These are phyloP conservation scores for Ophiobolus disseminans DNA, from an alignment of 2,329 filamentous ascomycete genomes.

Conservation along the genomic window DNA sequence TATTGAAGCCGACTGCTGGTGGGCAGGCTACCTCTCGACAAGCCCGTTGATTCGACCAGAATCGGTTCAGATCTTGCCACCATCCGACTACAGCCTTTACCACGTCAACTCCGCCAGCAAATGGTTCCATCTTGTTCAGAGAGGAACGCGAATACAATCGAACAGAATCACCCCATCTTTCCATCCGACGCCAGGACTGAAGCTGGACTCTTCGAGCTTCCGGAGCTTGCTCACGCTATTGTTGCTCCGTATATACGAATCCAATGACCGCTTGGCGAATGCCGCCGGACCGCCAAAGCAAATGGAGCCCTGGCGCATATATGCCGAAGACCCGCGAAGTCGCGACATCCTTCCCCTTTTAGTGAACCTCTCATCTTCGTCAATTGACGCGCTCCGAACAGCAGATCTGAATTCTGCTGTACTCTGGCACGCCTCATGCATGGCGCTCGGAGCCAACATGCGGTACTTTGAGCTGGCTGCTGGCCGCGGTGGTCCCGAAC, in stretches of 20 bases:
- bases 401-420: conserved; percentile 59
- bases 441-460: conserved; percentile 60
- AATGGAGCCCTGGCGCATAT: conserved; percentile 51
- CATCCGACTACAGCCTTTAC: conserved; percentile 56
- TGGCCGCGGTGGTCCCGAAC: conserved; percentile 56
- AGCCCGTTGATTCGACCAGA: conserved; percentile 57
- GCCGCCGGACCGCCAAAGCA: conserved; percentile 35
- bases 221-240: conserved; percentile 42
- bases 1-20: conserved; percentile 57
- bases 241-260: conserved; percentile 42
- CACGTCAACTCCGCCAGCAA: conserved; percentile 48
- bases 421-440: conserved; percentile 62
- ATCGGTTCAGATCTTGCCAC: conserved; percentile 55
- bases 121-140: conserved; percentile 42
- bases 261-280: conserved; percentile 42
- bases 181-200: conserved; percentile 41
- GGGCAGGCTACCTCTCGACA: conserved; percentile 56
- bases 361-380: conserved; percentile 48
- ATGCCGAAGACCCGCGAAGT: conserved; percentile 57
- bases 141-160: conserved; percentile 38
- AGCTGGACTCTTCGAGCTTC: conserved; percentile 39
- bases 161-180: conserved; percentile 44
- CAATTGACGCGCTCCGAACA: conserved; percentile 52
- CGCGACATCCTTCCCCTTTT: conserved; percentile 48
- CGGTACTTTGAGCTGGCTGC: conserved; percentile 62